phyloP scores from a whole-genome alignment of 306 rosid genomes.

The Prunus dulcis region DNA sequence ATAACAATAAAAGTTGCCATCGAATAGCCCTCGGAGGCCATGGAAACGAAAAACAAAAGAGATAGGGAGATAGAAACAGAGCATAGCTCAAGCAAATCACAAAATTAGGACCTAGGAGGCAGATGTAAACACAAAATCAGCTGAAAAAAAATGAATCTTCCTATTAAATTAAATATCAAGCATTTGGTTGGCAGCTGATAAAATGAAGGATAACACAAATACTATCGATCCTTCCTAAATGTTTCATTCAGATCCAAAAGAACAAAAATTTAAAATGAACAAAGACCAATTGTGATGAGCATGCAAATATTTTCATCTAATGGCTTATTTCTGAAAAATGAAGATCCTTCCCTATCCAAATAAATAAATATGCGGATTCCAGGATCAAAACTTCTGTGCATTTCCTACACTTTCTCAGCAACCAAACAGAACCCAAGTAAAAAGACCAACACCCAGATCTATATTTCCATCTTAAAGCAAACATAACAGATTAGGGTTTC shows the following conservation, averaged over 20 bases:
- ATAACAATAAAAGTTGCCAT: neutral
- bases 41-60: neutral
- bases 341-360: slow-evolving; percentile 17
- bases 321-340: neutral
- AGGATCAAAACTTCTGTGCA: slow-evolving; percentile 23
- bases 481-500: slow-evolving; percentile 13
- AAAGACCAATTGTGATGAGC: neutral
- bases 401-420: slow-evolving; percentile 33
- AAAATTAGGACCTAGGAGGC: neutral
- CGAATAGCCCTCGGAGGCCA: neutral
- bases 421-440: slow-evolving; percentile 10
- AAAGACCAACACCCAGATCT: slow-evolving; percentile 33
- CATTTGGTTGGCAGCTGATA: slow-evolving; percentile 18
- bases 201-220: slow-evolving; percentile 5
- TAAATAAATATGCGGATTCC: slow-evolving; percentile 33
- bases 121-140: neutral
- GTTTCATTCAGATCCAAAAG: neutral
- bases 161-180: neutral
- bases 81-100: neutral
- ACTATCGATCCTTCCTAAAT: neutral
- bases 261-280: neutral
- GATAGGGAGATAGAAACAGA: neutral
- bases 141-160: slow-evolving; percentile 18
- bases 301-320: slow-evolving; percentile 7
- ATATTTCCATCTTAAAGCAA: slow-evolving; percentile 18